Conservation (phyloP, 768 basidiomycete species). For the Amanita fuliginea region DNA sequence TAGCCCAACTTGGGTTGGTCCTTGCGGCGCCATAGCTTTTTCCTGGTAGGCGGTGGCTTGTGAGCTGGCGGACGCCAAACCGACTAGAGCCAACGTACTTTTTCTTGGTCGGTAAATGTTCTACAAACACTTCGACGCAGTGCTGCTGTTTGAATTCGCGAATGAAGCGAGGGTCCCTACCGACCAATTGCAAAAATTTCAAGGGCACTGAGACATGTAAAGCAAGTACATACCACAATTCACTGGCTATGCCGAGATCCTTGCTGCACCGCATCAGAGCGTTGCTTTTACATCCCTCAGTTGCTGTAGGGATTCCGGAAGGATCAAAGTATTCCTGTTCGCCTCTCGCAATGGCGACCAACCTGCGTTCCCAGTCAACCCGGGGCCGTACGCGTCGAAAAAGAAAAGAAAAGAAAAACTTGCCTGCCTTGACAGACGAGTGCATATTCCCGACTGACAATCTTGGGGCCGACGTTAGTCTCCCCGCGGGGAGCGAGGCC, state of each 20-base stretch:
- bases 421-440: slow-evolving; percentile 88
- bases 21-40: slow-evolving; percentile 84
- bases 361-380: slow-evolving; percentile 26
- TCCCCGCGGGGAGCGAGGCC: slow-evolving; percentile 90
- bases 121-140: slow-evolving; percentile 78
- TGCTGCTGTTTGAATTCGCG: slow-evolving; percentile 82
- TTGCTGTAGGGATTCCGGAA: slow-evolving; percentile 82
- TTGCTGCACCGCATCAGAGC: slow-evolving; percentile 98
- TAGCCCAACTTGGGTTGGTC: slow-evolving; percentile 81
- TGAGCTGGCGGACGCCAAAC: neutral
- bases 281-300: slow-evolving; percentile 93
- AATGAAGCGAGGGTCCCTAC: slow-evolving; percentile 93
- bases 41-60: slow-evolving; percentile 35
- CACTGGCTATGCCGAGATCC: slow-evolving; percentile 91
- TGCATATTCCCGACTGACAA: slow-evolving; percentile 91
- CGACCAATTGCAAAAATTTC: neutral
- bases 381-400: neutral
- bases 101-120: slow-evolving; percentile 77
- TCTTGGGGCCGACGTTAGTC: slow-evolving; percentile 77
- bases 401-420: slow-evolving; percentile 13
- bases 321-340: slow-evolving; percentile 97
- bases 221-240: slow-evolving; percentile 62
- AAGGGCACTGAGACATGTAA: neutral
- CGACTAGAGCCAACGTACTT: slow-evolving; percentile 49
- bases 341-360: slow-evolving; percentile 85